phyloP scores from a whole-genome alignment of 106 monocot species.

The Chionographis japonica region DNA sequence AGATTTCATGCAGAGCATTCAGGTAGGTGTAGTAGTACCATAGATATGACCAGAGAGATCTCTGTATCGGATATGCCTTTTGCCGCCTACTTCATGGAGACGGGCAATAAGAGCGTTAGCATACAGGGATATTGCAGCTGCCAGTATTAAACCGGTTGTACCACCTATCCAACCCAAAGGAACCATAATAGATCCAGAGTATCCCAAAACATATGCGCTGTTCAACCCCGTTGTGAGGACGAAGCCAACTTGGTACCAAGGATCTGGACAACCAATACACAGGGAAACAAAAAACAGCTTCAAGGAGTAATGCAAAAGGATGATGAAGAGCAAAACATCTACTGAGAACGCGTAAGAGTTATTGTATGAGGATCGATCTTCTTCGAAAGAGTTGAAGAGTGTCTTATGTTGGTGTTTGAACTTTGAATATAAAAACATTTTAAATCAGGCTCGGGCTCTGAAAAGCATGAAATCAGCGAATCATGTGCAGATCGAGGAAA shows the following conservation, averaged over 20 bases:
- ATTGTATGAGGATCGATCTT: no score
- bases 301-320: no score
- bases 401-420: no score
- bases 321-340: no score
- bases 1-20: no score
- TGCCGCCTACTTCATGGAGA: conserved; percentile 88
- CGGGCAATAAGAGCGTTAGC: conserved; percentile 81
- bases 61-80: conserved; percentile 90
- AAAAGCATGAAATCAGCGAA: no score
- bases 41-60: conserved; percentile 96
- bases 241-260: conserved; percentile 95
- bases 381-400: no score
- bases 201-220: conserved; percentile 93
- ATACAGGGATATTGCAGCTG: conserved; percentile 85
- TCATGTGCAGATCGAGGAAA: no score
- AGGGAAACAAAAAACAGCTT: no score
- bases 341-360: no score
- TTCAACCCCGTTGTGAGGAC: conserved; percentile 83
- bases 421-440: no score
- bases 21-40: conserved; percentile 25
- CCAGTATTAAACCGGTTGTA: conserved; percentile 67
- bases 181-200: conserved; percentile 90
- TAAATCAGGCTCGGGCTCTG: no score
- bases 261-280: conserved; percentile 46
- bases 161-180: conserved; percentile 85